These are phyloP conservation scores for Colletotrichum tanaceti DNA, from an alignment of 2,329 filamentous ascomycete species.

Conservation along the genomic window DNA sequence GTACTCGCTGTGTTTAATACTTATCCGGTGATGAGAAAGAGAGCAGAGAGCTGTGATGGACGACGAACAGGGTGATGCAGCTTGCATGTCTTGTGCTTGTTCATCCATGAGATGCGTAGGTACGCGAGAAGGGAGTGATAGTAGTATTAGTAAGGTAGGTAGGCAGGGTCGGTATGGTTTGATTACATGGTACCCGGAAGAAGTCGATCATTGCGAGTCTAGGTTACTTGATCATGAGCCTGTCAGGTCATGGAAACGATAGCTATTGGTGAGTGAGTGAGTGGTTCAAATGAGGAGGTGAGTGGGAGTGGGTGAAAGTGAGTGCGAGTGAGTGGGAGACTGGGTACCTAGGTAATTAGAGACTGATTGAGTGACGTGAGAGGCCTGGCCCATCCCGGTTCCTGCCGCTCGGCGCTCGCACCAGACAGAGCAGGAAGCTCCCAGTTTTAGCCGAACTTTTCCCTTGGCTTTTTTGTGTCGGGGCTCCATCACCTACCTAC, in stretches of 20 bases:
- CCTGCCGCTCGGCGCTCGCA: conserved; percentile 38
- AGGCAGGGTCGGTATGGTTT: too few species aligned
- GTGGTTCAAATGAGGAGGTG: too few species aligned
- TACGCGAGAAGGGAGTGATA: not conserved
- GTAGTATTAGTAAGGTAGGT: too few species aligned
- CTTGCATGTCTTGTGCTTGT: not conserved
- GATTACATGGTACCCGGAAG: too few species aligned
- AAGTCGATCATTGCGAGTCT: not conserved
- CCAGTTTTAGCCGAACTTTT: conserved; percentile 57
- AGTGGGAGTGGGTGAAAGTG: too few species aligned
- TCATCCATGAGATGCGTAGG: not conserved
- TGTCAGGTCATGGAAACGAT: not conserved
- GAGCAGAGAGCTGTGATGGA: not conserved
- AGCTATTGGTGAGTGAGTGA: conserved; percentile 1
- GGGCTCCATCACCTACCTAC: conserved; percentile 45
- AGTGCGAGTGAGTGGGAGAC: too few species aligned
- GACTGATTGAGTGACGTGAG: conserved; percentile 35
- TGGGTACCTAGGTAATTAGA: too few species aligned
- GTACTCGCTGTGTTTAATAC: not conserved
- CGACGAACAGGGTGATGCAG: not conserved
- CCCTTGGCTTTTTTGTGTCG: conserved; percentile 57
- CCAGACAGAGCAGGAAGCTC: conserved; percentile 31
- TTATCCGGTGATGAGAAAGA: not conserved
- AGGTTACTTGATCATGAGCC: not conserved
- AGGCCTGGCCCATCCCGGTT: conserved; percentile 39